phyloP scores from a whole-genome alignment of 2,329 filamentous ascomycete species.

The Trichocomaceae sp. region DNA sequence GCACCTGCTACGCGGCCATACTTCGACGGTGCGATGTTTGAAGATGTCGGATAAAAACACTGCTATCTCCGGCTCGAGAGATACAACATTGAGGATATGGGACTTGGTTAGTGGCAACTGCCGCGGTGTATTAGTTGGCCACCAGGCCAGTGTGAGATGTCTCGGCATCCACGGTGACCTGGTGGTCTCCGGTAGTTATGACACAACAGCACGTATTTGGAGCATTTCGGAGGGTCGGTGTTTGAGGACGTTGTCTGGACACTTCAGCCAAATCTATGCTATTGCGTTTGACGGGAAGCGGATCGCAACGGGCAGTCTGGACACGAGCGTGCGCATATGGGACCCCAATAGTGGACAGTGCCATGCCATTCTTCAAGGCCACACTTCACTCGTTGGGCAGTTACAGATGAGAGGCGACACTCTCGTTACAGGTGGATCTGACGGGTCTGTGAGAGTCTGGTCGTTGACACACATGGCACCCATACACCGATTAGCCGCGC shows the following conservation, averaged over 20 bases:
- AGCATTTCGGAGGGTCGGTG: slow-evolving; percentile 94
- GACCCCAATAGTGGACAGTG: slow-evolving; percentile 82
- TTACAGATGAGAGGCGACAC: slow-evolving; percentile 93
- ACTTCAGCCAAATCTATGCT: slow-evolving; percentile 98
- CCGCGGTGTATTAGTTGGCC: slow-evolving; percentile 84
- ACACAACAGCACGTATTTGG: slow-evolving; percentile 95
- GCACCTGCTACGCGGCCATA: slow-evolving; percentile 85
- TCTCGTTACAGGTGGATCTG: slow-evolving; percentile 89
- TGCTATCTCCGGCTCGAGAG: slow-evolving; percentile 90
- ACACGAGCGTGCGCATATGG: slow-evolving; percentile 97
- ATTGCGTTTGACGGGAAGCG: slow-evolving; percentile 93
- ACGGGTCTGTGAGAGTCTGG: slow-evolving; percentile 95
- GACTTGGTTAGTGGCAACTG: slow-evolving; percentile 83
- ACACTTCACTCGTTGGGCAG: slow-evolving; percentile 94
- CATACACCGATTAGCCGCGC: slow-evolving; percentile 88
- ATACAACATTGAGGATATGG: slow-evolving; percentile 93
- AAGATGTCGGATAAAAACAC: slow-evolving; percentile 96
- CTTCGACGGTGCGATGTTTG: slow-evolving; percentile 89
- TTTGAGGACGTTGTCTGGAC: slow-evolving; percentile 79
- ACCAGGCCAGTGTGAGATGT: slow-evolving; percentile 91
- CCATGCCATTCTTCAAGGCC: slow-evolving; percentile 86
- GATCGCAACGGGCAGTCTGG: slow-evolving; percentile 89
- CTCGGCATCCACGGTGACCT: slow-evolving; percentile 94
- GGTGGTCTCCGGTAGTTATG: slow-evolving; percentile 96
- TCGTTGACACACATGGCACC: slow-evolving; percentile 83